Conservation (phyloP, 2,329 filamentous ascomycete species). For the Fusarium secorum region DNA sequence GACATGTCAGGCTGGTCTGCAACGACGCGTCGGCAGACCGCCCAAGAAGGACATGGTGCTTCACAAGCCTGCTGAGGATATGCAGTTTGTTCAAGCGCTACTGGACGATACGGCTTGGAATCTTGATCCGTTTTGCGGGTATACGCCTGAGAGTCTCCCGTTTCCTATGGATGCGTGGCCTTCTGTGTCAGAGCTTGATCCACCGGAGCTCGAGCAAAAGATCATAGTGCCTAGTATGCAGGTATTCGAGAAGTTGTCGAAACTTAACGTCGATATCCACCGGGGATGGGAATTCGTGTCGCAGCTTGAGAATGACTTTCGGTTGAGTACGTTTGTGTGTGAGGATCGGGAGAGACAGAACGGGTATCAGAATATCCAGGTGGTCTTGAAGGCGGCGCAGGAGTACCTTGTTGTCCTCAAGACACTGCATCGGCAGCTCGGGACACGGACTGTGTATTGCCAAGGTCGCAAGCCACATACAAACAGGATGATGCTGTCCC, state of each 20-base stretch:
- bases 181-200: slow-evolving; percentile 17
- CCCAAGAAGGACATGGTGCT: slow-evolving; percentile 31
- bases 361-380: slow-evolving; percentile 36
- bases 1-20: slow-evolving; percentile 41
- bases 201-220: not conserved
- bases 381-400: slow-evolving; percentile 33
- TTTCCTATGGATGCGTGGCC: slow-evolving; percentile 37
- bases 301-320: not conserved
- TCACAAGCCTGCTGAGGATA: slow-evolving; percentile 2
- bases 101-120: slow-evolving; percentile 29
- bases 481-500: slow-evolving; percentile 2
- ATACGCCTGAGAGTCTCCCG: slow-evolving; percentile 14
- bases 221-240: slow-evolving; percentile 13
- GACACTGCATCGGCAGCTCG: slow-evolving; percentile 36
- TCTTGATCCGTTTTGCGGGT: slow-evolving; percentile 21
- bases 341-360: slow-evolving; percentile 1
- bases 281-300: slow-evolving; percentile 19
- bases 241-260: slow-evolving; percentile 34
- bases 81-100: slow-evolving; percentile 29
- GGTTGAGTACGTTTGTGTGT: slow-evolving; percentile 30
- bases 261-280: slow-evolving; percentile 36
- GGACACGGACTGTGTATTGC: slow-evolving; percentile 8
- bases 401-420: slow-evolving; percentile 42
- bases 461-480: slow-evolving; percentile 3
- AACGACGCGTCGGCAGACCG: slow-evolving; percentile 46